These are phyloP conservation scores for Bauhinia variegata DNA, from an alignment of 306 rosid species.

Conservation along the genomic window DNA sequence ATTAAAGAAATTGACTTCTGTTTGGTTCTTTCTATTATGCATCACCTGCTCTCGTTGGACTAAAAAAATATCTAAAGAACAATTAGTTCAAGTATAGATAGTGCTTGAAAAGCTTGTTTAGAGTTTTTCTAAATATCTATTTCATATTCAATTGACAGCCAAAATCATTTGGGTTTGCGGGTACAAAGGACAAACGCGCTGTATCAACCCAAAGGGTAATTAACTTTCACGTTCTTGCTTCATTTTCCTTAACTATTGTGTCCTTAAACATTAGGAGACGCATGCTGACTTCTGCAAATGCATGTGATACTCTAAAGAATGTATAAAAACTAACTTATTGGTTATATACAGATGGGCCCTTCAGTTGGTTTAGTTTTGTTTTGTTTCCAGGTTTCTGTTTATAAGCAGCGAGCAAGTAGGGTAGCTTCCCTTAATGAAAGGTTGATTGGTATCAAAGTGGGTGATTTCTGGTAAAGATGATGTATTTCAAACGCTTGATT, in stretches of 20 bases:
- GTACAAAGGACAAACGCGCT: constrained; percentile 95
- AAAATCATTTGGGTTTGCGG: constrained; percentile 94
- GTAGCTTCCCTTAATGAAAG: constrained; percentile 86
- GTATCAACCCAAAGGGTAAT: constrained; percentile 91
- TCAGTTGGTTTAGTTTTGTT: constrained; percentile 35
- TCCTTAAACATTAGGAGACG: background rate
- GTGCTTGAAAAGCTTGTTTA: constrained; percentile 28
- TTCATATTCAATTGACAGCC: constrained; percentile 56
- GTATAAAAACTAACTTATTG: background rate
- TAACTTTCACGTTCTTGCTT: constrained; percentile 26
- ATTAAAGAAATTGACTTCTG: constrained; percentile 21
- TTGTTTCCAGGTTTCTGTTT: constrained; percentile 78
- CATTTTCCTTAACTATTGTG: constrained; percentile 14
- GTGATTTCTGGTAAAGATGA: constrained; percentile 85
- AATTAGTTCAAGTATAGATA: constrained; percentile 16
- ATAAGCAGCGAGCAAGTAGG: constrained; percentile 76
- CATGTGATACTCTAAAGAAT: background rate
- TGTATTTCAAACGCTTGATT: constrained; percentile 25
- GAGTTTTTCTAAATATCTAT: constrained; percentile 16
- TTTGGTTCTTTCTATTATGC: constrained; percentile 8
- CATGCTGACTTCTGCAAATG: background rate
- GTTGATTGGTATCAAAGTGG: constrained; percentile 85
- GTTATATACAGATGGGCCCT: constrained; percentile 25
- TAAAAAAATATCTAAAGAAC: constrained; percentile 12
- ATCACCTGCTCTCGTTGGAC: constrained; percentile 22